These are phyloP conservation scores for Beauveria rudraprayagi DNA, from an alignment of 2,329 filamentous ascomycete species.

Conservation along the genomic window DNA sequence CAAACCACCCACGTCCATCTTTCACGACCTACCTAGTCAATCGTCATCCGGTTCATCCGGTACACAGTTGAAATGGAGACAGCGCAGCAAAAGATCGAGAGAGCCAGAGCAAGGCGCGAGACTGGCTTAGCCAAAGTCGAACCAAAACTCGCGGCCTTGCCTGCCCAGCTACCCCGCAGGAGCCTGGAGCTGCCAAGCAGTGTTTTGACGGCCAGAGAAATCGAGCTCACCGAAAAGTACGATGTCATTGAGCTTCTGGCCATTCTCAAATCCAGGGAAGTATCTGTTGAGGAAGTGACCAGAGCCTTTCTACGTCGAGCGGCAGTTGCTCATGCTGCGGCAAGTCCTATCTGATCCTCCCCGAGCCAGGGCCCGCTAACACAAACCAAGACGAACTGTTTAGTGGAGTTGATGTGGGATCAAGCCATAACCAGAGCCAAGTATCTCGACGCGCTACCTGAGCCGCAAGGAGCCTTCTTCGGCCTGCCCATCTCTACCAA, in stretches of 20 bases:
- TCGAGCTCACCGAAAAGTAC: constrained; percentile 23
- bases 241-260: constrained; percentile 17
- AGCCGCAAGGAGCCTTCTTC: constrained; percentile 25
- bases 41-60: too few species aligned
- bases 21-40: background rate
- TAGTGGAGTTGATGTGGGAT: constrained; percentile 28
- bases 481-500: constrained; percentile 29
- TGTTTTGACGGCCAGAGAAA: constrained; percentile 19
- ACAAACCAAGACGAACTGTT: constrained; percentile 23
- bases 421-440: constrained; percentile 25
- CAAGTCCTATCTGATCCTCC: background rate
- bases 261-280: background rate
- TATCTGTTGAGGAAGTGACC: constrained; percentile 10
- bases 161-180: constrained; percentile 14
- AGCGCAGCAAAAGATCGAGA: constrained; percentile 9
- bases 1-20: background rate
- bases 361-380: background rate
- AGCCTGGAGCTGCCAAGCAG: constrained; percentile 17
- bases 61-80: background rate
- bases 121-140: constrained; percentile 13
- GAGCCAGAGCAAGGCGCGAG: constrained; percentile 12
- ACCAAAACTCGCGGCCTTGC: constrained; percentile 13
- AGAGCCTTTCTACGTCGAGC: constrained; percentile 11
- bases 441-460: constrained; percentile 25
- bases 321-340: constrained; percentile 11